Conservation (phyloP, 2,329 filamentous ascomycete genomes). For the Polychaeton citri region DNA sequence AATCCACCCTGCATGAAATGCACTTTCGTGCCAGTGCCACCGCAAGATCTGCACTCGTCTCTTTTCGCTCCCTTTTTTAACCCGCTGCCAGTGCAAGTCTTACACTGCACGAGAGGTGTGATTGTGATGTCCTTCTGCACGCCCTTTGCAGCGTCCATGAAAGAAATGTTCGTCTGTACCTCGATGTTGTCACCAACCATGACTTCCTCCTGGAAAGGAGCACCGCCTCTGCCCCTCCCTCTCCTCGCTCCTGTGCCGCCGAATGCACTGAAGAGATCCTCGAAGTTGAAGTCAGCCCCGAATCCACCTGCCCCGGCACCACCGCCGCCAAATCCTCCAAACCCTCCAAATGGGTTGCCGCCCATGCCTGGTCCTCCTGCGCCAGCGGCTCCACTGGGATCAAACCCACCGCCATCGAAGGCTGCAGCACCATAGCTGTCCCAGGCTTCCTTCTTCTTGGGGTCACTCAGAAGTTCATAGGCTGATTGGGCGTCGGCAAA, state of each 20-base stretch:
- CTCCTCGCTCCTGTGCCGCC: slow-evolving; percentile 45
- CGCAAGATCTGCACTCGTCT: slow-evolving; percentile 63
- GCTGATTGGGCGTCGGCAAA: slow-evolving; percentile 87
- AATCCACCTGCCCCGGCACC: slow-evolving; percentile 46
- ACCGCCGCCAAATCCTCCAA: slow-evolving; percentile 36
- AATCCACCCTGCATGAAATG: slow-evolving; percentile 88
- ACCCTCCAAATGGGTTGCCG: slow-evolving; percentile 48
- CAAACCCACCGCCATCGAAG: slow-evolving; percentile 58
- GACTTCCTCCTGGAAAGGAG: slow-evolving; percentile 66
- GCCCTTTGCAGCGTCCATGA: slow-evolving; percentile 92
- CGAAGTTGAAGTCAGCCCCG: slow-evolving; percentile 79
- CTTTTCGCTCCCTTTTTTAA: slow-evolving; percentile 68
- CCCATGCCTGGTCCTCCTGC: slow-evolving; percentile 40
- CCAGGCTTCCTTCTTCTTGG: slow-evolving; percentile 83
- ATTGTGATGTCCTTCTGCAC: slow-evolving; percentile 77
- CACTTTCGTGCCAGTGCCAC: slow-evolving; percentile 73
- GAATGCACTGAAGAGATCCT: slow-evolving; percentile 88
- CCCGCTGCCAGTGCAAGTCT: slow-evolving; percentile 70
- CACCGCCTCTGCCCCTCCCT: slow-evolving; percentile 39
- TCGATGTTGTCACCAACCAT: slow-evolving; percentile 94
- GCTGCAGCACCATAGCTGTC: slow-evolving; percentile 82
- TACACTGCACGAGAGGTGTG: slow-evolving; percentile 67
- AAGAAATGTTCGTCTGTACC: slow-evolving; percentile 81
- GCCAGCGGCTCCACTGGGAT: slow-evolving; percentile 52
- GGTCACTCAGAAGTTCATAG: slow-evolving; percentile 85